phyloP scores from a whole-genome alignment of 495 filamentous ascomycete species.

The Penicillium steckii region DNA sequence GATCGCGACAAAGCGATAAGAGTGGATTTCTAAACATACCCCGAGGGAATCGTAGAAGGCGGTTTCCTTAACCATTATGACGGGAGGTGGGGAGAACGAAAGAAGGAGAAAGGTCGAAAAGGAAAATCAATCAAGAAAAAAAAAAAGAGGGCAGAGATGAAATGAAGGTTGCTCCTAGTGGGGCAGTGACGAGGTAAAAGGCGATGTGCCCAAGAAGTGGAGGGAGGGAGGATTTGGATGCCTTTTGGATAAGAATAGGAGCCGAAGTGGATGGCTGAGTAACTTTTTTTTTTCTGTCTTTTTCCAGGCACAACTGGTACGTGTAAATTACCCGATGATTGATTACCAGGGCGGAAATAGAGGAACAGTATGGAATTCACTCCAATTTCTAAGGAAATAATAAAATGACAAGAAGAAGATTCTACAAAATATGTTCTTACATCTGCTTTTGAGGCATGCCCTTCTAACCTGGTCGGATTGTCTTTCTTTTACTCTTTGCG shows the following conservation, averaged over 20 bases:
- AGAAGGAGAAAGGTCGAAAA: slow-evolving; percentile 12
- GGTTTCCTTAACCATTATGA: slow-evolving; percentile 83
- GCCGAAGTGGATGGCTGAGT: slow-evolving; percentile 21
- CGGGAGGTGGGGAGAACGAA: slow-evolving; percentile 13
- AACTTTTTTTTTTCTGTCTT: slow-evolving; percentile 24
- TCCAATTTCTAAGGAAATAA: neutral
- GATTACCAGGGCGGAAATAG: slow-evolving; percentile 19
- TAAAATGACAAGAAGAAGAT: neutral
- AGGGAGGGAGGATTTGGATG: slow-evolving; percentile 13
- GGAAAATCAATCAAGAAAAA: slow-evolving; percentile 14
- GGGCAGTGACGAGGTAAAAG: slow-evolving; percentile 9
- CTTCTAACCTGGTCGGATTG: no score
- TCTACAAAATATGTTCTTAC: neutral
- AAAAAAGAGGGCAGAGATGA: slow-evolving; percentile 3
- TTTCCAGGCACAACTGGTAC: slow-evolving; percentile 28
- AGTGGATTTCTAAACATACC: slow-evolving; percentile 51
- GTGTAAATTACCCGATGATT: slow-evolving; percentile 12
- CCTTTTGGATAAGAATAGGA: slow-evolving; percentile 25
- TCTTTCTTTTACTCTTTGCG: slow-evolving; percentile 23
- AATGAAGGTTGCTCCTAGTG: slow-evolving; percentile 7
- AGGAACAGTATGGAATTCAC: neutral
- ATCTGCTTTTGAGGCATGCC: slow-evolving; percentile 15
- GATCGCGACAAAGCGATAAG: neutral
- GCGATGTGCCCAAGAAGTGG: slow-evolving; percentile 3
- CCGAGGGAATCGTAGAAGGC: slow-evolving; percentile 84